Evolutionary conservation across 345 rosid species (phyloP).

Genomic region (Aegle marmelos): DNA sequence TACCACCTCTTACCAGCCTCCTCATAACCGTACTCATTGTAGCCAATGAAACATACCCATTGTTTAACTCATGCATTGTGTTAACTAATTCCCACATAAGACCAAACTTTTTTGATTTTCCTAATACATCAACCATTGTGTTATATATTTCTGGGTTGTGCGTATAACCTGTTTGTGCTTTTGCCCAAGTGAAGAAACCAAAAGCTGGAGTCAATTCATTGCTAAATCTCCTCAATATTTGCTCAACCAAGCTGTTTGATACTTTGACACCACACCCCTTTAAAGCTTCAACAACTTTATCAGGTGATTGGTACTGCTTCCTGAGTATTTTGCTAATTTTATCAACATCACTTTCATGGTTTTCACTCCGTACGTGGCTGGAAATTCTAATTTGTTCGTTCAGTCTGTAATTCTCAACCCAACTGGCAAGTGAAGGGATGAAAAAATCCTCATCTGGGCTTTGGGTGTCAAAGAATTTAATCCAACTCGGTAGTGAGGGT

Average conservation of each 20-base stretch:
- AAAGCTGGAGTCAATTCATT: conserved; percentile 55
- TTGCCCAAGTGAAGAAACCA: conserved; percentile 81
- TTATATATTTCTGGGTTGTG: conserved; percentile 46
- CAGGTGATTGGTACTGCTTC: conserved; percentile 30
- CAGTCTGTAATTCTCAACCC: conserved; percentile 44
- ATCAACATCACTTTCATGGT: conserved; percentile 39
- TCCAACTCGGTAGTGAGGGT: conserved; percentile 71
- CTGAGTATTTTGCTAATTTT: conserved; percentile 46
- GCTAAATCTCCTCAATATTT: conserved; percentile 59
- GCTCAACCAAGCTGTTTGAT: conserved; percentile 45
- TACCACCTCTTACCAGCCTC: conserved; percentile 62
- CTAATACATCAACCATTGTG: conserved; percentile 70
- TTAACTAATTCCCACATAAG: conserved; percentile 62
- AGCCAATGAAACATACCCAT: conserved; percentile 46
- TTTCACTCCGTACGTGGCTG: conserved; percentile 10
- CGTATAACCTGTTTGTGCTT: conserved; percentile 56
- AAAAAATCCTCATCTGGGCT: conserved; percentile 58
- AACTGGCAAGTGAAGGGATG: conserved; percentile 64
- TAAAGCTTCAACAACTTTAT: conserved; percentile 38
- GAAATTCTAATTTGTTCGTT: conserved; percentile 9
- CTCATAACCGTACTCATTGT: conserved; percentile 69
- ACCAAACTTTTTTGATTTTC: conserved; percentile 52
- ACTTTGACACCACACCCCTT: conserved; percentile 33
- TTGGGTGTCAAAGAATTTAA: conserved; percentile 31
- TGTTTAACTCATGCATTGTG: conserved; percentile 47